Base-by-base conservation (phyloP, 805 yeast genomes). In the Sungouiozyma intestinalis region DNA sequence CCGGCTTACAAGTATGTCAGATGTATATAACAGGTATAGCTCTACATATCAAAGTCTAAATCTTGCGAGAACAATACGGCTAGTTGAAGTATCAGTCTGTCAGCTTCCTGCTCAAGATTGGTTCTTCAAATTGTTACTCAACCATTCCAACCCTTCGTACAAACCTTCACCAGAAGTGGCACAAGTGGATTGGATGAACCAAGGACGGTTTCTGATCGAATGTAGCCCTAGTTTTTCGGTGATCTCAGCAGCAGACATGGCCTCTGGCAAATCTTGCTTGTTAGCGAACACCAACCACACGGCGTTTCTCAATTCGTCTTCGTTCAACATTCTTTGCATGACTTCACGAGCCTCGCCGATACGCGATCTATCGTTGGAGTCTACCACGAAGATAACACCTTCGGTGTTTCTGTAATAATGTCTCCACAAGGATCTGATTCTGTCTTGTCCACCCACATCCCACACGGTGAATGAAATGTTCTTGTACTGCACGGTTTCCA, bases 361-460 rank as follows among this genome's bases (percentile, higher is more conserved):
- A 77, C 97, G 94, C 63, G 87, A 94, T 73, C 96, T 85, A 71
- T 90, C 97, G 72, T 88, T 87, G 48, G 95, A 85, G 74, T 90
- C 97, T 57, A 90, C 95, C 50, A 90, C 97, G 65, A 88, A 90
- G 66, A 90, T 88, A 64, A 90, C 85, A 74, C 97, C 97, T 71
- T 90, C 97, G 48, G 97, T 87, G 77, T 90, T 90, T 72, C 90
- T 95, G 85, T 80, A 90, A 69, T 90, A 90, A 71, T 90, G 94
- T 79, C 97, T 84, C 97, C 97, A 90, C 68, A 90, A 74, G 46
- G 97, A 96, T 73, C 97, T 85, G 63, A 90, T 90, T 73, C 88
- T 88, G 70, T 87, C 96, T 75, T 90, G 97, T 78, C 97, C 97
- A 83, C 97, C 97, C 57, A 88, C 96, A 78, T 90, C 97, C 97